Evolutionary conservation across 2,329 filamentous ascomycete species (phyloP), one percentile per base, ranked within the genome.

Genomic region (Pyrenophora tritici-repentis): DNA sequence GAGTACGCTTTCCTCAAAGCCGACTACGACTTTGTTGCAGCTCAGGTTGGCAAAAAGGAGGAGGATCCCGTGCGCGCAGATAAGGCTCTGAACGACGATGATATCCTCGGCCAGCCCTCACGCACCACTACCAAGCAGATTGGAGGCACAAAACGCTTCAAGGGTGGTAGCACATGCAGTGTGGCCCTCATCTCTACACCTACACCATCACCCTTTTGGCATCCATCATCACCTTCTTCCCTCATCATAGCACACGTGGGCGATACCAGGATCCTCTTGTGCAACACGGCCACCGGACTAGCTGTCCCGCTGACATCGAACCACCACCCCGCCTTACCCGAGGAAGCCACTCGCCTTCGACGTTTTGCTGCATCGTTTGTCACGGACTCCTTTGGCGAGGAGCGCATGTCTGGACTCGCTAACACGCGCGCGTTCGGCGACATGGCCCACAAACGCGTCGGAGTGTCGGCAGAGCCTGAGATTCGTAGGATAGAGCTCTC

Each of bases 371-470:
- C 89, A 24, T 87, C 88, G 2, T 93, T 97, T 70, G 88, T 96
- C 14, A 94, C 93, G 0, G 94, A 99, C 75, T 95, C 90, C 29
- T 99, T 99, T 72, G 94, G 94, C 68, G 94, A 99, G 76, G 92
- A 97, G 75, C 91, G 94, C 62, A 94, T 99, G 73, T 87, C 87
- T 12, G 93, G 94, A 0, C 82, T 99, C 0, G 94, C 94, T 62
- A 99, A 99, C 76, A 95, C 90, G 26, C 89, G 94, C 24, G 83
- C 94, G 3, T 97, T 99, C 70, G 94, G 94, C 20, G 94, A 99
- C 76, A 91, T 97, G 76, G 83, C 83, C 29, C 90, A 86, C 50
- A 99, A 99, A 76, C 88, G 93, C 45, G 87, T 97, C 44, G 94
- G 94, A 22, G 93, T 99, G 10, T 92, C 88, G 3, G 94, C 94